Conservation (phyloP, 169 alveolate species). For the Besnoitia besnoiti region DNA sequence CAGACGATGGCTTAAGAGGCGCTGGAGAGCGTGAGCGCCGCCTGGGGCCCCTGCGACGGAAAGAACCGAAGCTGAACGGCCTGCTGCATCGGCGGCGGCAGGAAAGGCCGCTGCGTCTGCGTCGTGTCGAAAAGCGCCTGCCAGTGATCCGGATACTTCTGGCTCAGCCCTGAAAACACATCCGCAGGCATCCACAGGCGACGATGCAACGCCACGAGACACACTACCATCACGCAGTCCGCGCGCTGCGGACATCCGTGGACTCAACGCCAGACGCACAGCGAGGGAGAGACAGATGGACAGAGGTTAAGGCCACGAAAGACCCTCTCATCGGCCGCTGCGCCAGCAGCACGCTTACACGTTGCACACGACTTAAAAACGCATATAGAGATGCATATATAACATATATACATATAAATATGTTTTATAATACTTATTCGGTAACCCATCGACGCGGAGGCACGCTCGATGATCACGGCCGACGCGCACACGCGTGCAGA, state of each 20-base stretch:
- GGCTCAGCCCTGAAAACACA: not conserved
- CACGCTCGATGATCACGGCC: too few relatives aligned
- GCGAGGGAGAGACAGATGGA: not conserved
- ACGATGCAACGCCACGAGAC: not conserved
- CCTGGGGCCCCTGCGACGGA: too few relatives aligned
- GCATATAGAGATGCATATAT: not conserved
- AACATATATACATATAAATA: not conserved
- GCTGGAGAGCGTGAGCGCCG: constrained; percentile 9
- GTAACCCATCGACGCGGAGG: not conserved
- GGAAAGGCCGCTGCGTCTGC: not conserved
- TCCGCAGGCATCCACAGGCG: not conserved
- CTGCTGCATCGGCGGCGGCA: constrained; percentile 24
- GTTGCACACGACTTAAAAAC: not conserved
- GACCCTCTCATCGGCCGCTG: not conserved
- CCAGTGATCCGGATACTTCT: constrained; percentile 24
- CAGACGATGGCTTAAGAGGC: not conserved
- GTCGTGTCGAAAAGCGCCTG: not conserved
- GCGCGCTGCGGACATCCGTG: not conserved
- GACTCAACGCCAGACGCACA: not conserved
- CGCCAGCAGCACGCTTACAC: not conserved
- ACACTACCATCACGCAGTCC: not conserved
- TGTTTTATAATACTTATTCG: not conserved
- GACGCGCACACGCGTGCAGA: not conserved
- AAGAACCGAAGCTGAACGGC: not conserved
- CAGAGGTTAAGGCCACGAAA: too few relatives aligned